These are phyloP conservation scores for Saccharomycopsis sp. DNA, from an alignment of 805 yeast species.

Conservation along the genomic window DNA sequence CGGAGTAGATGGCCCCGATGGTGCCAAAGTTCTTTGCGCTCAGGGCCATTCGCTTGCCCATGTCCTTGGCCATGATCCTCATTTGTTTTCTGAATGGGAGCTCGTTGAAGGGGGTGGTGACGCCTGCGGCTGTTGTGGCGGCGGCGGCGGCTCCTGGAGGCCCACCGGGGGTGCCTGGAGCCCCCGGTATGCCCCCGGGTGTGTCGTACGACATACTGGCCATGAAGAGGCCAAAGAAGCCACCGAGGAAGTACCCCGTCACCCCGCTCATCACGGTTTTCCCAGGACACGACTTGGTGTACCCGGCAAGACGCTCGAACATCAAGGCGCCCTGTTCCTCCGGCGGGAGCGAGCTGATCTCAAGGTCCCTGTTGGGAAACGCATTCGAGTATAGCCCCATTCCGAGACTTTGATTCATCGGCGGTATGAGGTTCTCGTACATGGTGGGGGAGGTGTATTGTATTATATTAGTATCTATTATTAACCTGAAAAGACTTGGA, in stretches of 20 bases:
- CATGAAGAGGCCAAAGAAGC: conserved; percentile 93
- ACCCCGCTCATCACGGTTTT: conserved; percentile 87
- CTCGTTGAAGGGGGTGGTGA: conserved; percentile 58
- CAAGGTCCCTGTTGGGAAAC: background rate
- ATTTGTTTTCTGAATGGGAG: conserved; percentile 89
- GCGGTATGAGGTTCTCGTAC: background rate
- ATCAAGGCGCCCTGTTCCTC: conserved; percentile 92
- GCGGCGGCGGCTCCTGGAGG: background rate
- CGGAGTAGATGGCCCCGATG: conserved; percentile 84
- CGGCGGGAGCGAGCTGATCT: conserved; percentile 50
- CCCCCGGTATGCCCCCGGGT: conserved; percentile 49
- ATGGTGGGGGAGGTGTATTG: too few species aligned
- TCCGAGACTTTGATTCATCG: background rate
- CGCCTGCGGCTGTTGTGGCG: too few species aligned
- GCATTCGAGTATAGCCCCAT: background rate
- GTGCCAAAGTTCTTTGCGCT: conserved; percentile 92
- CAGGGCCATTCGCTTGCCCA: conserved; percentile 81
- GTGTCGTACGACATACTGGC: conserved; percentile 53
- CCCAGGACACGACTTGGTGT: conserved; percentile 93
- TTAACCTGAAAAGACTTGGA: too few species aligned
- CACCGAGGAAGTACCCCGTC: conserved; percentile 90
- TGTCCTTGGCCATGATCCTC: conserved; percentile 82
- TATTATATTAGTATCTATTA: too few species aligned
- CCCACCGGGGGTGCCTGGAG: conserved; percentile 27
- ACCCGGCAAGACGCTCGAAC: conserved; percentile 70